Percentiles rank a stretch among this genome's conserved stretches.
phyloP scores from a whole-genome alignment of 768 basidiomycete genomes.

The Suillus paluster region DNA sequence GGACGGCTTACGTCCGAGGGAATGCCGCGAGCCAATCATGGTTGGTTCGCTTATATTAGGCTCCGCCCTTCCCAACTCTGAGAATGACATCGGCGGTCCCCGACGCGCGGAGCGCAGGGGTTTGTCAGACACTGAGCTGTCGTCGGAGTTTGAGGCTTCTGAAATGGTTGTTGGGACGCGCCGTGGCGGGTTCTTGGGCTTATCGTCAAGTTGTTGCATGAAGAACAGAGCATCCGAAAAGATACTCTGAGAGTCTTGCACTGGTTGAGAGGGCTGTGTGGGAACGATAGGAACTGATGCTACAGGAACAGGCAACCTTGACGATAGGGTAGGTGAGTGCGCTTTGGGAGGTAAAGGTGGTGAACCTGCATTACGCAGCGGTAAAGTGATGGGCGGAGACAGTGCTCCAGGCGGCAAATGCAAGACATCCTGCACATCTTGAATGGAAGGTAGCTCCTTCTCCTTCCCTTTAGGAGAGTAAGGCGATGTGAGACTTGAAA shows the following conservation, averaged over 20 bases:
- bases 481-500: conserved; percentile 42
- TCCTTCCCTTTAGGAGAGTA: conserved; percentile 31
- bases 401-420: conserved; percentile 16
- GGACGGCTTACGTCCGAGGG: conserved; percentile 70
- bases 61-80: conserved; percentile 16
- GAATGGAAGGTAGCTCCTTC: conserved; percentile 38
- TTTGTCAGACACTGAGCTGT: conserved; percentile 35
- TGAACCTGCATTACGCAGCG: conserved; percentile 16
- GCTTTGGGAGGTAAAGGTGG: conserved; percentile 27
- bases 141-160: conserved; percentile 47
- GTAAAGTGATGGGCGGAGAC: conserved; percentile 17
- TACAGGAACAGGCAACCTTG: conserved; percentile 13
- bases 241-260: conserved; percentile 41
- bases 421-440: conserved; percentile 25
- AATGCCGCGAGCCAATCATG: conserved; percentile 42
- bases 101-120: conserved; percentile 24
- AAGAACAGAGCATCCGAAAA: conserved; percentile 67
- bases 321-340: conserved; percentile 23
- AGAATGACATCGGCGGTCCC: conserved; percentile 22
- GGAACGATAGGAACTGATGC: conserved; percentile 25
- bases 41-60: conserved; percentile 37
- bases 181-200: conserved; percentile 26
- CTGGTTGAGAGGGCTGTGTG: conserved; percentile 26
- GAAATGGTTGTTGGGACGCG: conserved; percentile 51
- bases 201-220: conserved; percentile 61